Conservation (phyloP, 1,139 yeast species). For the Pichia sp. region DNA sequence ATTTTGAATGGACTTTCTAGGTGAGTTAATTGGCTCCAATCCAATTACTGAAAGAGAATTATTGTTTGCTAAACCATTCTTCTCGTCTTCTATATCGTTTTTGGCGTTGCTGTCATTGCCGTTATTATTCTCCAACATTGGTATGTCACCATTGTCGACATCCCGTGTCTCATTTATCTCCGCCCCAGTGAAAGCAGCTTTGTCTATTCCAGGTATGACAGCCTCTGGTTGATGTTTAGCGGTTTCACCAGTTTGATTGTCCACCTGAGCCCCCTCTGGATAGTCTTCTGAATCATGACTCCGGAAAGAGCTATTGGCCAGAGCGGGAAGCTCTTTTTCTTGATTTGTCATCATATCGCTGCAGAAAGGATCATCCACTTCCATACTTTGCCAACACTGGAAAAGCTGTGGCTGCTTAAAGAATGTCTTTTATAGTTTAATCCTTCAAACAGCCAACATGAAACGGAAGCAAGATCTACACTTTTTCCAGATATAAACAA, state of each 20-base stretch:
- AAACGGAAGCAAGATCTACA: not conserved
- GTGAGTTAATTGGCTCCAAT: constrained; percentile 17
- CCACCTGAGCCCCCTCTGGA: constrained; percentile 10
- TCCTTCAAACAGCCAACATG: not conserved
- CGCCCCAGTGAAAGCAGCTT: not conserved
- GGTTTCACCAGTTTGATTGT: not conserved
- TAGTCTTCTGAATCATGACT: not conserved
- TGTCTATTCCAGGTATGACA: not conserved
- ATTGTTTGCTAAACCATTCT: not conserved
- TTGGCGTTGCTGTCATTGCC: not conserved
- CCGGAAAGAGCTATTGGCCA: constrained; percentile 13
- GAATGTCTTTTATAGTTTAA: not conserved
- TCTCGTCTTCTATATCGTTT: not conserved
- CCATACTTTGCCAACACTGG: not conserved
- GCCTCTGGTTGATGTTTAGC: not conserved
- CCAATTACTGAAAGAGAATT: constrained; percentile 16
- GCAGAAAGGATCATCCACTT: not conserved
- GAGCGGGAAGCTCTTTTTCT: not conserved
- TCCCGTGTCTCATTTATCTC: not conserved
- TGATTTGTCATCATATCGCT: not conserved
- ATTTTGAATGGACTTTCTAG: constrained; percentile 13
- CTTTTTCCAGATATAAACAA: not conserved
- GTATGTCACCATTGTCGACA: not conserved
- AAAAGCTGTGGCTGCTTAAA: not conserved
- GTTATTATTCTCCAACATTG: not conserved